These are phyloP conservation scores for Tephrocybe rancida DNA, from an alignment of 768 basidiomycete species.

Conservation along the genomic window DNA sequence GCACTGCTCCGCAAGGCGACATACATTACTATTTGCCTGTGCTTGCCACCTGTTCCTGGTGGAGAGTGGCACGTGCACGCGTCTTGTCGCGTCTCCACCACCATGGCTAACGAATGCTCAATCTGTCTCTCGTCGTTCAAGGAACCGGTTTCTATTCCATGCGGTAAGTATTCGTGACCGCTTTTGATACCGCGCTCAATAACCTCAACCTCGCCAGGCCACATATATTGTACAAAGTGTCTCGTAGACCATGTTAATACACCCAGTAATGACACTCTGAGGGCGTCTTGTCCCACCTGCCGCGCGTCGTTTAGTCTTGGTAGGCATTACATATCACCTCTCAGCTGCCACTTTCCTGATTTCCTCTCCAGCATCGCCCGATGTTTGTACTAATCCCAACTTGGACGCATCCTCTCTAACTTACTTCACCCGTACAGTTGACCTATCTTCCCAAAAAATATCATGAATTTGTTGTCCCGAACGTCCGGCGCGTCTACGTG, in stretches of 20 bases:
- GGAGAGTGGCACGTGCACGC: constrained; percentile 3
- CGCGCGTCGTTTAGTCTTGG: constrained; percentile 55
- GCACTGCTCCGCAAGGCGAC: not conserved
- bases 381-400: constrained; percentile 24
- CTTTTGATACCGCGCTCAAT: not conserved
- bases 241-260: constrained; percentile 45
- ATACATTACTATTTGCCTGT: constrained; percentile 8
- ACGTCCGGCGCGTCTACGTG: constrained; percentile 53
- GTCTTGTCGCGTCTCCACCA: constrained; percentile 7
- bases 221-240: constrained; percentile 64
- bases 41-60: not conserved
- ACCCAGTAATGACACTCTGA: constrained; percentile 31
- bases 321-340: constrained; percentile 26
- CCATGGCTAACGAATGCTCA: constrained; percentile 44
- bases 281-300: constrained; percentile 62
- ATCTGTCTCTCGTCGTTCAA: constrained; percentile 57
- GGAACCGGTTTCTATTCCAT: constrained; percentile 61
- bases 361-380: constrained; percentile 39
- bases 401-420: not conserved
- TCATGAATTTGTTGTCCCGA: constrained; percentile 46
- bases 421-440: constrained; percentile 3
- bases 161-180: constrained; percentile 45
- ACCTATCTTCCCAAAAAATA: constrained; percentile 50
- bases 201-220: constrained; percentile 41
- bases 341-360: not conserved